Percentiles rank a stretch among this genome's conserved stretches.
Conservation (phyloP, 345 rosid genomes). For the Pugionium dolabratum region DNA sequence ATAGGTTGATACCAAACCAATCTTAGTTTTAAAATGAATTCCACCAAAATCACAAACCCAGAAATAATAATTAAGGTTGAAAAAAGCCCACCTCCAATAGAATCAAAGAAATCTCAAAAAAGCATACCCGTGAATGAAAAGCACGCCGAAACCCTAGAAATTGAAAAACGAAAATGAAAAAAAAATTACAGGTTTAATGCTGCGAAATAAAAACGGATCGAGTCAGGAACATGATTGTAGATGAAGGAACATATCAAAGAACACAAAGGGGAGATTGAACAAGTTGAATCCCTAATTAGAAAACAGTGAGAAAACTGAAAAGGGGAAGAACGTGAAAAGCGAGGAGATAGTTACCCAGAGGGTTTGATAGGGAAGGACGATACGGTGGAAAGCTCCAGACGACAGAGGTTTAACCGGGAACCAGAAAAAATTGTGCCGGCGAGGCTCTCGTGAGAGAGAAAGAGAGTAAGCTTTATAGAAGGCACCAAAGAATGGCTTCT, state of each 20-base stretch:
- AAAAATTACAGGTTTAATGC: background rate
- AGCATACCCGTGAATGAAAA: background rate
- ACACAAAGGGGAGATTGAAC: background rate
- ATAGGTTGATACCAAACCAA: constrained; percentile 13
- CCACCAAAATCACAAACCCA: constrained; percentile 21
- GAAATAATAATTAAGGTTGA: background rate
- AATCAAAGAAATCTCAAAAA: constrained; percentile 10
- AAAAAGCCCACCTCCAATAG: constrained; percentile 14
- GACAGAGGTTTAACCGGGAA: constrained; percentile 13
- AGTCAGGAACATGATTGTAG: background rate
- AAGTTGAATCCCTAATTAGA: constrained; percentile 26
- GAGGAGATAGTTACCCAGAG: constrained; percentile 10
- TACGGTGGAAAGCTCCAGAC: background rate
- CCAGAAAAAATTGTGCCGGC: constrained; percentile 1
- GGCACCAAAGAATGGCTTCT: constrained; percentile 12
- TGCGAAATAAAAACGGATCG: constrained; percentile 19
- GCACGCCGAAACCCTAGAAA: constrained; percentile 37
- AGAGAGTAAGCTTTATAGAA: constrained; percentile 9
- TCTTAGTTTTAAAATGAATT: background rate
- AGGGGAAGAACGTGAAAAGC: constrained; percentile 23
- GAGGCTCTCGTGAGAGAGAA: constrained; percentile 25
- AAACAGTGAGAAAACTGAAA: constrained; percentile 29
- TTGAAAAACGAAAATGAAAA: background rate
- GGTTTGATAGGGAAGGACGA: background rate
- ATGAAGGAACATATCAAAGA: constrained; percentile 18